phyloP scores from a whole-genome alignment of 2,329 filamentous ascomycete species.

The Pseudogymnoascus sp. region DNA sequence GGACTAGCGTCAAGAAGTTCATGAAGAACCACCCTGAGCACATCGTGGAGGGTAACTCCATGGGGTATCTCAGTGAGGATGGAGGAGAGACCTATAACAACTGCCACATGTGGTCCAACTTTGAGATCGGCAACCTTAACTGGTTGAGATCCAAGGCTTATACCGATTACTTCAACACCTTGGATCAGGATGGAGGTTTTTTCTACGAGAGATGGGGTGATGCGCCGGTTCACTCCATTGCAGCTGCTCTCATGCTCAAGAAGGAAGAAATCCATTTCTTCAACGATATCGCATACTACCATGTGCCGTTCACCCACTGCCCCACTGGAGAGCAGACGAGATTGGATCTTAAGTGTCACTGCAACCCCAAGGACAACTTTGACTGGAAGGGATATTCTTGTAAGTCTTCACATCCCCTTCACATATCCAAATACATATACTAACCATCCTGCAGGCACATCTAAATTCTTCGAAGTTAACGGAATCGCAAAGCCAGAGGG shows the following conservation, averaged over 20 bases:
- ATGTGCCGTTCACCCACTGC: slow-evolving; percentile 96
- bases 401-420: slow-evolving; percentile 39
- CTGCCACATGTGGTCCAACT: slow-evolving; percentile 99
- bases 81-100: slow-evolving; percentile 88
- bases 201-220: slow-evolving; percentile 99
- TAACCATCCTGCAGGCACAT: slow-evolving; percentile 52
- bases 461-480: slow-evolving; percentile 78
- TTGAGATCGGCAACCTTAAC: slow-evolving; percentile 87
- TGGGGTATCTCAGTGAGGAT: slow-evolving; percentile 88
- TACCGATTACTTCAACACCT: slow-evolving; percentile 77
- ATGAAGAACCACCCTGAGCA: slow-evolving; percentile 86
- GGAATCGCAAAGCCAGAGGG: slow-evolving; percentile 74
- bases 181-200: slow-evolving; percentile 90
- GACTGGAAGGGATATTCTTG: slow-evolving; percentile 99
- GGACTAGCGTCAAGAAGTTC: slow-evolving; percentile 93
- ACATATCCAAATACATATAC: slow-evolving; percentile 7
- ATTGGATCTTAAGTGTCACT: slow-evolving; percentile 81
- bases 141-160: slow-evolving; percentile 90
- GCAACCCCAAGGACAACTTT: slow-evolving; percentile 94
- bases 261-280: slow-evolving; percentile 98
- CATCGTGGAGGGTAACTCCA: slow-evolving; percentile 71
- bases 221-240: slow-evolving; percentile 96
- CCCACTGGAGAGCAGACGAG: slow-evolving; percentile 81
- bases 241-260: slow-evolving; percentile 73
- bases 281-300: slow-evolving; percentile 97